Evolutionary conservation across 345 rosid species (phyloP).

Genomic region (Boechera stricta): DNA sequence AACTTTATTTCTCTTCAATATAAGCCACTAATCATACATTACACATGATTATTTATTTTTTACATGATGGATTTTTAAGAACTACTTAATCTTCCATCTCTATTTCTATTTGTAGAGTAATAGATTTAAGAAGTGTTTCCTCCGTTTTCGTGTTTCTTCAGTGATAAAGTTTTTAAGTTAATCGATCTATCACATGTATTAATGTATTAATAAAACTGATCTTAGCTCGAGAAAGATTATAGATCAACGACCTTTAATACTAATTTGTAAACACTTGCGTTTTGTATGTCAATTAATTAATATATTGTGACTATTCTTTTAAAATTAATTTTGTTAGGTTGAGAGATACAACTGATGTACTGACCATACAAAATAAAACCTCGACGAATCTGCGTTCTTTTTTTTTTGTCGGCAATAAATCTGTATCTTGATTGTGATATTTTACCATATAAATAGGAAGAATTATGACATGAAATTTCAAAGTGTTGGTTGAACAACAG

Average conservation of each 20-base stretch:
- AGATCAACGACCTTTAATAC: conserved; percentile 9
- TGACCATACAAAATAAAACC: conserved; percentile 33
- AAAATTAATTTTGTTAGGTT: conserved; percentile 29
- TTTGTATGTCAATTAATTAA: conserved; percentile 2
- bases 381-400: not conserved
- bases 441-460: conserved; percentile 6
- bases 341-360: conserved; percentile 18
- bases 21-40: conserved; percentile 7
- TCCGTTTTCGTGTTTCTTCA: not conserved
- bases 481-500: conserved; percentile 19
- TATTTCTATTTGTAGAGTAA: not conserved
- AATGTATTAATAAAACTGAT: not conserved
- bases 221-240: not conserved
- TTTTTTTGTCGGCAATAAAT: not conserved
- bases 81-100: not conserved
- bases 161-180: not conserved
- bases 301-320: conserved; percentile 16
- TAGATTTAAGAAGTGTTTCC: not conserved
- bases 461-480: conserved; percentile 5
- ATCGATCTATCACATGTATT: not conserved
- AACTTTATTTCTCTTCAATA: conserved; percentile 1
- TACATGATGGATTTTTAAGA: not conserved
- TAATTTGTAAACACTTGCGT: conserved; percentile 5
- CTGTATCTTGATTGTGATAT: conserved; percentile 26
- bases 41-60: not conserved